These are phyloP conservation scores for Luzula sylvatica DNA, from an alignment of 176 grass and related monocot genomes.

Conservation along the genomic window DNA sequence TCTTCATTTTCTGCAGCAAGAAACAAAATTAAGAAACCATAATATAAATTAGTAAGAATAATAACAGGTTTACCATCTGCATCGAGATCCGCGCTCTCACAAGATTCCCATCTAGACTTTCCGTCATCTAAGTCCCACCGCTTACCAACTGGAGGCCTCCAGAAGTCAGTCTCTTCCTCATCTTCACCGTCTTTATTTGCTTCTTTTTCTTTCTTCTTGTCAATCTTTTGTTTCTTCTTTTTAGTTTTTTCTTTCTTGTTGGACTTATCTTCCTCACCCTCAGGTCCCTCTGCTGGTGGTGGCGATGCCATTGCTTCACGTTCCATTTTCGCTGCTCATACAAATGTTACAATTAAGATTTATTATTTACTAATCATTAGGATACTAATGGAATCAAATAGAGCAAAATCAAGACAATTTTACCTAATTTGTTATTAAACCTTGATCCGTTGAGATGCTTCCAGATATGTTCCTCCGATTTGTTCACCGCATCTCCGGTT, in stretches of 20 bases:
- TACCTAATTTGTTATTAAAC: conserved; percentile 87
- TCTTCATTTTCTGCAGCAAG: not conserved
- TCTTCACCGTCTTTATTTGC: conserved; percentile 26
- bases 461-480: conserved; percentile 86
- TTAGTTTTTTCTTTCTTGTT: conserved; percentile 36
- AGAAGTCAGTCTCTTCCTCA: conserved; percentile 58
- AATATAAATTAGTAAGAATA: not conserved
- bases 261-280: conserved; percentile 16
- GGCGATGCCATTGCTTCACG: conserved; percentile 33
- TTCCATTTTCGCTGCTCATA: conserved; percentile 56
- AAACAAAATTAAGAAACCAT: not conserved
- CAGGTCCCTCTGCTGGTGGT: conserved; percentile 9
- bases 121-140: conserved; percentile 86
- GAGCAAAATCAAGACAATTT: not conserved
- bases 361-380: conserved; percentile 4
- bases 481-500: conserved; percentile 68
- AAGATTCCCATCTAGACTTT: conserved; percentile 51
- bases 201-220: conserved; percentile 41
- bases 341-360: conserved; percentile 4
- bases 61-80: conserved; percentile 18
- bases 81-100: conserved; percentile 5
- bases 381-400: not conserved
- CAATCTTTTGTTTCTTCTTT: conserved; percentile 15
- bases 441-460: conserved; percentile 91
- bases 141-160: conserved; percentile 59